Evolutionary conservation across 2,329 filamentous ascomycete genomes (phyloP).

Genomic region (Talaromyces albobiverticillius): DNA sequence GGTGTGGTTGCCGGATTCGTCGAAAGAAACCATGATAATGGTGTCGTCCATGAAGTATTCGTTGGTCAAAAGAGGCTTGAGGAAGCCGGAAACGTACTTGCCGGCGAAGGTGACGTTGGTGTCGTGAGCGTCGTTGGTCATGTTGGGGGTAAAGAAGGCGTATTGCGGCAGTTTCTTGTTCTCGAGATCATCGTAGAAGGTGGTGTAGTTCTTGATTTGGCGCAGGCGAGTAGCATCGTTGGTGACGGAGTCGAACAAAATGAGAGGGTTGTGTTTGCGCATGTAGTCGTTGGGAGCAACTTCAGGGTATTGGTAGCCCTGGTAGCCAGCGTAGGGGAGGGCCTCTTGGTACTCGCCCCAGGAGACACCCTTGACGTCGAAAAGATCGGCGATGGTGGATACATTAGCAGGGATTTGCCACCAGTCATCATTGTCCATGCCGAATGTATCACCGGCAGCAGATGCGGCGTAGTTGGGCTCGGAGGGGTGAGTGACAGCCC

Average conservation of each 20-base stretch:
- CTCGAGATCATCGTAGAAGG: slow-evolving; percentile 67
- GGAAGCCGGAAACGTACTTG: slow-evolving; percentile 64
- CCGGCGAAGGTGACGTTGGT: slow-evolving; percentile 68
- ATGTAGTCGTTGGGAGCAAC: slow-evolving; percentile 72
- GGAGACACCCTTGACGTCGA: slow-evolving; percentile 62
- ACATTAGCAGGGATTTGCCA: slow-evolving; percentile 58
- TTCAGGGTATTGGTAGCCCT: slow-evolving; percentile 62
- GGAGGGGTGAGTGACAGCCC: slow-evolving; percentile 67
- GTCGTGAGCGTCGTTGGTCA: slow-evolving; percentile 71
- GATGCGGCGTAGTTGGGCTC: slow-evolving; percentile 73
- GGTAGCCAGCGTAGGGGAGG: slow-evolving; percentile 70
- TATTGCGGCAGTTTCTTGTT: slow-evolving; percentile 66
- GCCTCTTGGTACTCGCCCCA: slow-evolving; percentile 77
- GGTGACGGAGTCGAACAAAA: slow-evolving; percentile 66
- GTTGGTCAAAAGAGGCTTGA: slow-evolving; percentile 70
- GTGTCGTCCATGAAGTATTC: slow-evolving; percentile 72
- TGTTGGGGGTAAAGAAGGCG: slow-evolving; percentile 51
- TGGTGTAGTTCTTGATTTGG: slow-evolving; percentile 70
- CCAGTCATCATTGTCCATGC: slow-evolving; percentile 67
- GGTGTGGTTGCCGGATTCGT: slow-evolving; percentile 71
- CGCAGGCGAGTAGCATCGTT: slow-evolving; percentile 58
- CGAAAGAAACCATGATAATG: slow-evolving; percentile 73
- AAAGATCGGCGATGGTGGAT: slow-evolving; percentile 65
- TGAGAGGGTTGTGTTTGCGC: slow-evolving; percentile 70
- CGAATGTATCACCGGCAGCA: slow-evolving; percentile 70